These are phyloP conservation scores for Hypoxylon sp. DNA, from an alignment of 2,329 filamentous ascomycete species.

Conservation along the genomic window DNA sequence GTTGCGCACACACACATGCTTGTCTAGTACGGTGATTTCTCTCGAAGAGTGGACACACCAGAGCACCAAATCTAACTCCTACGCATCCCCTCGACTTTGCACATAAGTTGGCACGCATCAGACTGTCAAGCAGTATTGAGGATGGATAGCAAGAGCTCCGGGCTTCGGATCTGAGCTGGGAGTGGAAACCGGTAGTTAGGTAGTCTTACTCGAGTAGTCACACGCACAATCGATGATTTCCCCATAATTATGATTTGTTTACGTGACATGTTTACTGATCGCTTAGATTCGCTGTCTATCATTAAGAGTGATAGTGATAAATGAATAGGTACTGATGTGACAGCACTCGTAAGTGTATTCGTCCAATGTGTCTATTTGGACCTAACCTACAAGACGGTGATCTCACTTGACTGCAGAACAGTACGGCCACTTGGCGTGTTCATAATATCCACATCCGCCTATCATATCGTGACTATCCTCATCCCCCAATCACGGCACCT, in stretches of 20 bases:
- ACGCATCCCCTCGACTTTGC: neutral
- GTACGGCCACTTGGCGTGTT: too few relatives aligned
- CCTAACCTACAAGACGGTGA: too few relatives aligned
- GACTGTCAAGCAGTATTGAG: neutral
- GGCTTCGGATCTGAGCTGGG: constrained; percentile 7
- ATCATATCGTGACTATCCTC: too few relatives aligned
- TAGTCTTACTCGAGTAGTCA: constrained; percentile 8
- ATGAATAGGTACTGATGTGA: too few relatives aligned
- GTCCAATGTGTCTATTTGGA: too few relatives aligned
- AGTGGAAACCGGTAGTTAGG: constrained; percentile 17
- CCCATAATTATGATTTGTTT: neutral
- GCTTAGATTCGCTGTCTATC: neutral
- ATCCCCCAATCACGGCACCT: too few relatives aligned
- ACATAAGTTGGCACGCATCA: neutral
- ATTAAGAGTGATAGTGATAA: neutral
- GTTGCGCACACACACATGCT: neutral
- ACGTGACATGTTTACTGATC: neutral
- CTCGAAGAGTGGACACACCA: neutral
- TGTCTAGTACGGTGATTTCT: neutral
- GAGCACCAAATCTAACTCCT: constrained; percentile 5
- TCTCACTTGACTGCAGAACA: too few relatives aligned
- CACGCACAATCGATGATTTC: neutral
- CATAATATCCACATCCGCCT: too few relatives aligned
- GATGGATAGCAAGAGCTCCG: neutral
- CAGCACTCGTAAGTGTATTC: too few relatives aligned